phyloP scores from a whole-genome alignment of 257 asterid species.

The Ballota nigra region DNA sequence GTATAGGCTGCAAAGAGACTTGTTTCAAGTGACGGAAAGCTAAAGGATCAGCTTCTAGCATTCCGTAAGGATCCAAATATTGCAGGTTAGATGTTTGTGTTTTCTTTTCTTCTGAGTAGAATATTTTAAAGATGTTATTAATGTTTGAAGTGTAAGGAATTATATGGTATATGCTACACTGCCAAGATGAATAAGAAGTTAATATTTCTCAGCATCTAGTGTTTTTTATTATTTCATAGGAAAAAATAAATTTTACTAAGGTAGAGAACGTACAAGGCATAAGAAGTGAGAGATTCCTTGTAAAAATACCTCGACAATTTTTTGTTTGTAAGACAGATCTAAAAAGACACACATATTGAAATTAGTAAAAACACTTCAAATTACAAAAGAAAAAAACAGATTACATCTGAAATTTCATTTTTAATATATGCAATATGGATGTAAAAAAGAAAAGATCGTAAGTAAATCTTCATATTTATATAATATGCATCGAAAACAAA shows the following conservation, averaged over 20 bases:
- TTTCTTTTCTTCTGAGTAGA: slow-evolving; percentile 19
- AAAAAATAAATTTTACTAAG: background rate
- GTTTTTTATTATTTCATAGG: background rate
- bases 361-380: background rate
- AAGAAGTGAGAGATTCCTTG: background rate
- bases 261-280: background rate
- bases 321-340: background rate
- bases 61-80: slow-evolving; percentile 68
- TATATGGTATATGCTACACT: background rate
- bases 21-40: slow-evolving; percentile 59
- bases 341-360: background rate
- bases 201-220: background rate
- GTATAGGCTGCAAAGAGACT: slow-evolving; percentile 94
- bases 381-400: background rate
- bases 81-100: slow-evolving; percentile 47
- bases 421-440: background rate
- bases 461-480: background rate
- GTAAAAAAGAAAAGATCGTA: background rate
- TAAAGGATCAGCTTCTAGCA: slow-evolving; percentile 60
- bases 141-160: slow-evolving; percentile 5
- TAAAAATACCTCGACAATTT: background rate
- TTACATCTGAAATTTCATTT: background rate
- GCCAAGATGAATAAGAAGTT: background rate
- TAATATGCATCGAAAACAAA: background rate
- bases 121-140: background rate